Evolutionary conservation across 2,329 filamentous ascomycete genomes (phyloP), one percentile per base, ranked within the genome.

Genomic region (Aspergillus fumigatus): DNA sequence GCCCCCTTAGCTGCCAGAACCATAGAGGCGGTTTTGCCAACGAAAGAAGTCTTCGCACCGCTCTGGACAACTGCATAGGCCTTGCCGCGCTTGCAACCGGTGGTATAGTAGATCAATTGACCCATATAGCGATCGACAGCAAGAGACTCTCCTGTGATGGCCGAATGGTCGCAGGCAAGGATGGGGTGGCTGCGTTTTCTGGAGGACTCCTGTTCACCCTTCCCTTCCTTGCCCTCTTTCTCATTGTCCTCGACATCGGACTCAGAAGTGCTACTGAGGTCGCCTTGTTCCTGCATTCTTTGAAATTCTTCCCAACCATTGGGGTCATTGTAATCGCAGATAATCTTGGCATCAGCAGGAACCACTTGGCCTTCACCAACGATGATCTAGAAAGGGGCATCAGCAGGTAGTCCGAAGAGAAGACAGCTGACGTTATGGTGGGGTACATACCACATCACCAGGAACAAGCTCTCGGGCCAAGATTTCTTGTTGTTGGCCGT

Each of bases 71-170:
- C 82, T 61, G 84, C 86, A 71, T 87, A 90, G 47, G 86, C 84
- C 76, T 90, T 90, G 66, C 88, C 88, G 68, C 88, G 87, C 82
- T 91, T 92, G 79, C 88, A 91, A 62, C 88, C 87, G 59, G 88
- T 91, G 40, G 88, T 91, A 77, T 90, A 91, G 79, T 88, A 91
- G 67, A 88, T 80, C 58, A 83, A 77, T 67, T 90, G 88, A 55
- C 87, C 87, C 84, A 92, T 88, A 76, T 88, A 72, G 38, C 72
- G 71, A 57, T 75, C 72, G n/a, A 90, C 88, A 56, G 88, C 88
- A 56, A 90, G 83, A 51, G 88, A 91, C 74, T 91, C 88, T 73
- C 88, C 88, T 56, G 88, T 90, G 73, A 92, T 91, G 73, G 88
- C 87, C 67, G 88, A 90, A 77, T 91, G 88, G 78, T 91, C 88